Conservation (phyloP, 305 asterid species). For the Ilex paraguariensis region DNA sequence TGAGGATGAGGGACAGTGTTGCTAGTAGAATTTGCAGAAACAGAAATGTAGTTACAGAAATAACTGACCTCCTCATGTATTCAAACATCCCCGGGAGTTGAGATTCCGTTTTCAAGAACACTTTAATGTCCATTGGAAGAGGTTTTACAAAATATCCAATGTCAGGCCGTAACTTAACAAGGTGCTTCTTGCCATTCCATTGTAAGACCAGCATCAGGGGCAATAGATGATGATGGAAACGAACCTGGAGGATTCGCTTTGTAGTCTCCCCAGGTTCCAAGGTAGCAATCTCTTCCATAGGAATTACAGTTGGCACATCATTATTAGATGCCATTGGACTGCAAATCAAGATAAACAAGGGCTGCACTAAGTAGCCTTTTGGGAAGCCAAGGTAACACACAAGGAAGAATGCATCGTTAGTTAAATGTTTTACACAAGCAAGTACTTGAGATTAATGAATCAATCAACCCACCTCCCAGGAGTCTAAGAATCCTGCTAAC, state of each 20-base stretch:
- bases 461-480: too few species aligned
- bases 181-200: conserved; percentile 56
- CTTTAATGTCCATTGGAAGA: conserved; percentile 63
- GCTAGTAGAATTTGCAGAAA: too few species aligned
- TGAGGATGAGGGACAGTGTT: too few species aligned
- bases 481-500: too few species aligned
- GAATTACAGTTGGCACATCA: conserved; percentile 49
- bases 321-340: conserved; percentile 39
- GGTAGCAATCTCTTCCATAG: conserved; percentile 63
- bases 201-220: conserved; percentile 78
- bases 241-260: conserved; percentile 62
- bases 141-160: conserved; percentile 93
- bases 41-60: conserved; percentile 5
- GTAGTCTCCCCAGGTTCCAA: conserved; percentile 66
- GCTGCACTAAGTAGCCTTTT: background rate
- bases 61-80: conserved; percentile 69
- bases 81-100: conserved; percentile 95
- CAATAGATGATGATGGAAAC: conserved; percentile 85
- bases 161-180: conserved; percentile 82
- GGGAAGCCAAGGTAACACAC: conserved; percentile 3
- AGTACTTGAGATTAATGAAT: too few species aligned
- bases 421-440: too few species aligned
- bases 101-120: conserved; percentile 65
- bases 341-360: conserved; percentile 31
- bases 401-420: background rate